Evolutionary conservation across 2,329 filamentous ascomycete genomes (phyloP), one percentile per base, ranked within the genome.

Genomic region (Penicillium sp.): DNA sequence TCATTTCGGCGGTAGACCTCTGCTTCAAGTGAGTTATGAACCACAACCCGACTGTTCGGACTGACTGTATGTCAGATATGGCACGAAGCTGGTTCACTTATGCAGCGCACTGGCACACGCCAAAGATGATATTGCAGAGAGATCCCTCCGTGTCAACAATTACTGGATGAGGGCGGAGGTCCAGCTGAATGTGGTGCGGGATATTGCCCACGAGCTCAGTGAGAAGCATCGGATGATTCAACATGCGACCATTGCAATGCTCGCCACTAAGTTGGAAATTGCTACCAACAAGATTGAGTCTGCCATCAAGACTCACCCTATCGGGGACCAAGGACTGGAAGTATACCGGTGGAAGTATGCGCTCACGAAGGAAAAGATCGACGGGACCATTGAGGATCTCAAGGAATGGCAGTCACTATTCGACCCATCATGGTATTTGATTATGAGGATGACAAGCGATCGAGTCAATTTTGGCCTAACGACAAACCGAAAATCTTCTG

Each of bases 361-460:
- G 32, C 22, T 24, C 34, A 52, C 34, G 24, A 63, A 45, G 50
- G 44, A 58, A 47, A 59, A 55, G 52, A 42, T 50, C 14, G 37
- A 50, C 18, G 31, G 24, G 14, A 29, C 48, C 8, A 18, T 50
- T 16, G 47, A 50, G n/a, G 49, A 44, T 18, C 26, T 44, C 9
- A 26, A 35, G 35, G 38, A 51, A 18, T 51, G 49, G 49, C 39
- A 35, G 31, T 14, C 38, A 35, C 18, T 43, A n/a, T 51, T 51
- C 13, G 49, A 43, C 34, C 49, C 39, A 22, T 51, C 39, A 4
- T 51, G 38, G 49, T 51, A 44, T 10, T 26, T 51, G 20, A 51
- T 51, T 9, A 51, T 43, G 38, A 43, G 7, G 18, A 16, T 35
- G 4, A 10, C 20, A 18, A 9, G 20, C 14, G 14, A 29, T 14